A percentile compares a stretch with the other conserved stretches of the same genome.
These are phyloP conservation scores for Lolium perenne DNA, from an alignment of 176 grass and related monocot species.

Conservation along the genomic window DNA sequence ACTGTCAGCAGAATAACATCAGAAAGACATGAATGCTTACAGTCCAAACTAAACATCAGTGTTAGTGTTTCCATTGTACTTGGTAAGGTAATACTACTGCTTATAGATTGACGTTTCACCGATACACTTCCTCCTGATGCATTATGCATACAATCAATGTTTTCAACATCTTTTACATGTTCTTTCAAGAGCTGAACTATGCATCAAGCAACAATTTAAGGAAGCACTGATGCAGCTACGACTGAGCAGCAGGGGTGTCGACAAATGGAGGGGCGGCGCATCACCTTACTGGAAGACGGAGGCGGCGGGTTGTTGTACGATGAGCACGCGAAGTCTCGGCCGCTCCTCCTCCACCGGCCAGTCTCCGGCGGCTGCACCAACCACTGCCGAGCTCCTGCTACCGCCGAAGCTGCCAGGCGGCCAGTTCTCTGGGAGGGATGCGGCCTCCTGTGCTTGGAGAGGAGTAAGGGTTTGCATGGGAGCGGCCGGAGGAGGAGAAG, in stretches of 20 bases:
- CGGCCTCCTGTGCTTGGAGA: slow-evolving; percentile 38
- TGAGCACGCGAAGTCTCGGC: slow-evolving; percentile 36
- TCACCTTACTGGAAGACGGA: slow-evolving; percentile 57
- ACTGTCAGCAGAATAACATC: slow-evolving; percentile 10
- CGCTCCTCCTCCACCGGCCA: slow-evolving; percentile 32
- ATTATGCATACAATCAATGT: background rate
- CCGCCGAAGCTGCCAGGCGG: slow-evolving; percentile 18
- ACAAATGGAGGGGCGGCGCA: background rate
- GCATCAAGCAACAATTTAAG: background rate
- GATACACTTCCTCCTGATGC: background rate
- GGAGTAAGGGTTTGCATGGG: slow-evolving; percentile 7
- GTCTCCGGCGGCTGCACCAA: slow-evolving; percentile 21
- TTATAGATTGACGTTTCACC: background rate
- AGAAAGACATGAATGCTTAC: slow-evolving; percentile 3
- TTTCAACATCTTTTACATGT: background rate
- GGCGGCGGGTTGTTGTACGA: slow-evolving; percentile 42
- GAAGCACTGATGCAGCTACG: background rate
- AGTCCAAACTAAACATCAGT: slow-evolving; percentile 13
- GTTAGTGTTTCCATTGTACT: background rate
- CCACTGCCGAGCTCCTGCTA: slow-evolving; percentile 13
- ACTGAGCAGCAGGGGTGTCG: background rate
- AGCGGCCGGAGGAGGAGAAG: slow-evolving; percentile 42
- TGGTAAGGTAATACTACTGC: background rate
- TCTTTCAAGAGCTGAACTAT: slow-evolving; percentile 23
- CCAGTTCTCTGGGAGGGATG: background rate